Base-by-base conservation (phyloP, 2,329 filamentous ascomycete species). In the Allantophomopsis lycopodina region DNA sequence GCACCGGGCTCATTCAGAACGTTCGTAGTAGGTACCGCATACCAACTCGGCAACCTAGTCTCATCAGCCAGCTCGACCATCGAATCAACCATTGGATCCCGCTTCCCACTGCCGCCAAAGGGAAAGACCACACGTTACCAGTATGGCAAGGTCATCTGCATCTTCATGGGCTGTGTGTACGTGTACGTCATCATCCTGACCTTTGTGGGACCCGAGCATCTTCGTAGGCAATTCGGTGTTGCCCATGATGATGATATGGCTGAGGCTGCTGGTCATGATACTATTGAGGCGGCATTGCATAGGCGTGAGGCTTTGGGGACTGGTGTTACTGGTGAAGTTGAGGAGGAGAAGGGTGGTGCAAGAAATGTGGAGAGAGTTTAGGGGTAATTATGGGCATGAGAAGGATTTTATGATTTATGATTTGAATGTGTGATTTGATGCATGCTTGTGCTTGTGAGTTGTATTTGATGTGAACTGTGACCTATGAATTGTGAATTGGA, bases 121-220 rank as follows among this genome's bases (percentile, higher is more conserved):
- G 56, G 66, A 14, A 55, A 59, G 1, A 67, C 62, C 0, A 57
- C 60, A 36, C 65, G 80, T 3, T 85, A 80, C 56, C 63, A 84
- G 43, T 93, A 93, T 49, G 85, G 84, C 32, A 79, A 79, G 49
- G 85, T 93, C 8, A 89, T 94, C 46, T 85, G 79, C 54, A 91
- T 93, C 53, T 94, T 94, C 60, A 87, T 94, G 82, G 87, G 70
- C 1, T 86, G 80, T 48, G 85, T 93, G 1, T 94, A 72, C 49
- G 68, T 53, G 18, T 78, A 75, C 43, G 64, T 73, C n/a, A 66
- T 78, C 31, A 1, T 75, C 5, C 54, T 85, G 40, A 79, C 78
- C 0, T 56, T 83, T 8, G 34, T 83, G 3, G 68, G 68, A 1
- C 68, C 68, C 0, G 68, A 71, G 52, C 58, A 60, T 36, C 45